These are phyloP conservation scores for Schizochytrium sp. DNA, from an alignment of 108 stramenopile species.

Conservation along the genomic window DNA sequence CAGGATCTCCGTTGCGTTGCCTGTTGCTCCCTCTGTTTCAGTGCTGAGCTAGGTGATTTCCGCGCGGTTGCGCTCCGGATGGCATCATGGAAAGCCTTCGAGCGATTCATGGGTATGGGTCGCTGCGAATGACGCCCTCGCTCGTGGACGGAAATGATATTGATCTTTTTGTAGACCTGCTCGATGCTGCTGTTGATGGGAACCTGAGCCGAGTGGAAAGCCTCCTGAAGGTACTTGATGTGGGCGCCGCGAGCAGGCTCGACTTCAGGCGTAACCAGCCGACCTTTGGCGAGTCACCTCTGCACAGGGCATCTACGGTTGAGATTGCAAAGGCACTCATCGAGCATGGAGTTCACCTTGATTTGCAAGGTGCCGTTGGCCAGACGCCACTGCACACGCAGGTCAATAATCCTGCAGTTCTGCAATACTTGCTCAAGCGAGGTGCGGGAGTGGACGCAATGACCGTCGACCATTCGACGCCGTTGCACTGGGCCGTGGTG, in stretches of 20 bases:
- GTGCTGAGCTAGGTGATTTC: too few relatives aligned
- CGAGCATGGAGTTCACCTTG: not conserved
- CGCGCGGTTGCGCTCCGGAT: too few relatives aligned
- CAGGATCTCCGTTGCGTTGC: too few relatives aligned
- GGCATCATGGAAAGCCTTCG: too few relatives aligned
- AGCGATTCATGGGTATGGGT: too few relatives aligned
- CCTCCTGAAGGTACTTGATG: not conserved
- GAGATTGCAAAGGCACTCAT: conserved; percentile 33
- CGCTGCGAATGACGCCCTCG: too few relatives aligned
- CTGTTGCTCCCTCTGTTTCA: too few relatives aligned
- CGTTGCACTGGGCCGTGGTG: conserved; percentile 51
- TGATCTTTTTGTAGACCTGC: conserved; percentile 6
- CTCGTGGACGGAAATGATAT: not conserved
- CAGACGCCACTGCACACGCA: conserved; percentile 58
- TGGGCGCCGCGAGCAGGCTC: conserved; percentile 2
- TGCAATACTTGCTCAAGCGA: not conserved
- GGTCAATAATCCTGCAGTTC: not conserved
- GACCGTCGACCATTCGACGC: conserved; percentile 23
- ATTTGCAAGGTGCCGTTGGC: conserved; percentile 26
- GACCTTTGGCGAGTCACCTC: conserved; percentile 59
- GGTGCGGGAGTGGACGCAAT: conserved; percentile 19
- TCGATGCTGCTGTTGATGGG: not conserved
- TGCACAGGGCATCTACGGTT: conserved; percentile 20
- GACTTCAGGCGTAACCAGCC: conserved; percentile 29
- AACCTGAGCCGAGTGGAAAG: not conserved